Evolutionary conservation across 2,329 filamentous ascomycete genomes (phyloP).

Genomic region (Verticillium isaacii): DNA sequence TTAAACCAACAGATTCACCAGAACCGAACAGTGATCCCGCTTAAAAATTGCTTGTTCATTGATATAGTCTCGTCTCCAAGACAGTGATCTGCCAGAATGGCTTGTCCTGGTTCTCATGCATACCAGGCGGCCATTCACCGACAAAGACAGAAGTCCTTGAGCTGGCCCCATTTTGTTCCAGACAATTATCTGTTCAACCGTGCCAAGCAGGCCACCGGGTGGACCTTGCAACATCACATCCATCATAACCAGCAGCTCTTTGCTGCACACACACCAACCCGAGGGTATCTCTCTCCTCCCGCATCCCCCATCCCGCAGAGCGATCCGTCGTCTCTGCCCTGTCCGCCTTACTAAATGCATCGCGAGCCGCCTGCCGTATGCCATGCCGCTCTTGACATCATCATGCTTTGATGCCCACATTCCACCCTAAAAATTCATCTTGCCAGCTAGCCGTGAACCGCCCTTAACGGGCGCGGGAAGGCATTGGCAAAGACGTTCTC

Average conservation of each 20-base stretch:
- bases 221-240: not conserved
- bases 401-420: not conserved
- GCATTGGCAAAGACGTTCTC: constrained; percentile 45
- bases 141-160: not conserved
- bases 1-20: too few species aligned
- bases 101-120: not conserved
- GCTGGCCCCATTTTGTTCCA: not conserved
- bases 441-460: constrained; percentile 28
- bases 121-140: not conserved
- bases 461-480: constrained; percentile 55
- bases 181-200: not conserved
- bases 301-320: not conserved
- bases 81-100: not conserved
- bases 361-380: not conserved
- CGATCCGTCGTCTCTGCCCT: not conserved
- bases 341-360: not conserved
- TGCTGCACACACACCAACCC: not conserved
- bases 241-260: not conserved
- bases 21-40: not conserved
- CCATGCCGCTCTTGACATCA: not conserved
- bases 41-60: constrained; percentile 8
- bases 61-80: constrained; percentile 17
- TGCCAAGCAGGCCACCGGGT: not conserved
- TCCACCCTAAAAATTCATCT: constrained; percentile 7
- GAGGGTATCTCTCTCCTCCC: not conserved